Evolutionary conservation across 2,329 filamentous ascomycete species (phyloP).

Genomic region (Boeremia exigua): DNA sequence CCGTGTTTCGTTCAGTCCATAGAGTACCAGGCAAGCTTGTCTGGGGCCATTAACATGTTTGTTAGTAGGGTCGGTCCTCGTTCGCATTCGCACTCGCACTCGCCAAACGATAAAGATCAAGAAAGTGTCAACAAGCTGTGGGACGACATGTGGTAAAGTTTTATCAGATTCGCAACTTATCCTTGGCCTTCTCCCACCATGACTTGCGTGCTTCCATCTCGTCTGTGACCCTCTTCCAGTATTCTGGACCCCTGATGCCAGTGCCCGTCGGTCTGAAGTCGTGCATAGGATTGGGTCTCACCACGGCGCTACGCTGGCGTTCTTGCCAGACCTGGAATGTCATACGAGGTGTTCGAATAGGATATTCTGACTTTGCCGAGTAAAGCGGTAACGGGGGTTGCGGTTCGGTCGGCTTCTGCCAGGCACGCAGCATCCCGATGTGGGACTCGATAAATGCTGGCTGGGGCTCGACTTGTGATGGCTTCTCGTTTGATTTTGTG

Average conservation of each 20-base stretch:
- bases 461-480: background rate
- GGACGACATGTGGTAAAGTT: too few relatives aligned
- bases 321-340: background rate
- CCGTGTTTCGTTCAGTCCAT: too few relatives aligned
- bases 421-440: constrained; percentile 11
- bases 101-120: background rate
- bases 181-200: background rate
- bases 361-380: background rate
- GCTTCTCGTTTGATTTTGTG: background rate
- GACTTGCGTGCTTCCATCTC: constrained; percentile 10
- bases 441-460: constrained; percentile 5
- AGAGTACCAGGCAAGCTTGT: too few relatives aligned
- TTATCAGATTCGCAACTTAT: too few relatives aligned
- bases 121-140: too few relatives aligned
- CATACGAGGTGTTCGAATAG: background rate
- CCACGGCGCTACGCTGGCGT: background rate
- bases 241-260: too few relatives aligned
- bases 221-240: background rate
- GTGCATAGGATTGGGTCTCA: too few relatives aligned
- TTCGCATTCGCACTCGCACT: background rate
- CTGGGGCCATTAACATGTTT: too few relatives aligned
- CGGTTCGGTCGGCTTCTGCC: constrained; percentile 9
- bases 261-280: too few relatives aligned
- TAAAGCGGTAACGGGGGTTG: background rate
- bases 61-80: too few relatives aligned